Evolutionary conservation across 495 filamentous ascomycete species (phyloP), one percentile per base, ranked within the genome.

Genomic region (Apodospora peruviana): DNA sequence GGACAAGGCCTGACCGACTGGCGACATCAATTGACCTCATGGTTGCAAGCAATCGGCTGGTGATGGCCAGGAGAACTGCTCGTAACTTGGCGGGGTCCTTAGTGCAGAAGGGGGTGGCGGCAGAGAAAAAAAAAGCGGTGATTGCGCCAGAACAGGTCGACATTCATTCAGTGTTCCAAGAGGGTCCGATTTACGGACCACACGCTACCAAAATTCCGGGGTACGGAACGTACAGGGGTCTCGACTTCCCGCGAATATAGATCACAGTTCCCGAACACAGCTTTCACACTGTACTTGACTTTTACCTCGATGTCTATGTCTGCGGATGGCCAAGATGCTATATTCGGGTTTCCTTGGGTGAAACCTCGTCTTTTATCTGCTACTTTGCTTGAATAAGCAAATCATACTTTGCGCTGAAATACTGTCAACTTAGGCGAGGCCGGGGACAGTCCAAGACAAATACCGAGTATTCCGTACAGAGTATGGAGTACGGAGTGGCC

Each of bases 21-120:
- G 65, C 65, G 32, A 69, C 55, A 45, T 64, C 60, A 60, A 69
- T 69, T 63, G 66, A 51, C 57, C 65, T 65, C 66, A 69, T 69
- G 16, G 20, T 61, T 48, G 32, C 36, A n/a, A 36, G 36, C 36
- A 38, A 38, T 38, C 36, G n/a, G 16, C 36, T 38, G 48, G 20
- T 46, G 24, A 45, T 51, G 36, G 43, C 58, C 51, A 37, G 27
- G 27, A 32, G 27, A 7, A 45, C 22, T 43, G 20, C 16, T 38
- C 41, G 44, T 29, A 35, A 47, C 29, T 42, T 41, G 34, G 48
- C 40, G 46, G 53, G 47, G 47, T 43, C 24, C 14, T n/a, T 12
- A 14, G 14, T 25, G 38, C 37, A 22, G 12, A 12, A 36, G 14
- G 41, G n/a, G 32, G 36, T 41, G 14, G 27, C 7, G n/a, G 27